phyloP scores from a whole-genome alignment of 1,284 basidiomycete species.

The Melampsora occidentalis region DNA sequence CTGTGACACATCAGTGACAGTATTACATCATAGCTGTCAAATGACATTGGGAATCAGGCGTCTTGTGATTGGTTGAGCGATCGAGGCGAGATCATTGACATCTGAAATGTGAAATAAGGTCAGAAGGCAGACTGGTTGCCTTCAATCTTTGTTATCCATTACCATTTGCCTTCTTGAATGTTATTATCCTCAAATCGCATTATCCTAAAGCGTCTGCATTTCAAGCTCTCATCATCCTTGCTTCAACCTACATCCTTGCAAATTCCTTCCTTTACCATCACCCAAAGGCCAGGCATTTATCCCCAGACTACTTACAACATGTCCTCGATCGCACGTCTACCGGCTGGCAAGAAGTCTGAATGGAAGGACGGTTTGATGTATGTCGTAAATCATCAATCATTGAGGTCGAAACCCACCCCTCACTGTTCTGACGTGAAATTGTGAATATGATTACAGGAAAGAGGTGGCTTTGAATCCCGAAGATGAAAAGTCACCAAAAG shows the following conservation, averaged over 20 bases:
- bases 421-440: not conserved
- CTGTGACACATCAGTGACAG: too few species aligned
- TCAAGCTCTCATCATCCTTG: not conserved
- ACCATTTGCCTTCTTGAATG: not conserved
- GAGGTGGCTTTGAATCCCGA: slow-evolving; percentile 28
- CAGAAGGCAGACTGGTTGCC: too few species aligned
- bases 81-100: too few species aligned
- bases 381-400: not conserved
- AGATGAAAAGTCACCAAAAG: slow-evolving; percentile 27
- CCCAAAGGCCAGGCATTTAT: not conserved
- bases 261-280: not conserved
- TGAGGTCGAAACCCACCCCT: too few species aligned
- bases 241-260: not conserved
- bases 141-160: not conserved
- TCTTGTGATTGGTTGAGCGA: too few species aligned
- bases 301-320: not conserved
- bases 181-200: not conserved
- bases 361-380: slow-evolving; percentile 39
- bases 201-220: not conserved
- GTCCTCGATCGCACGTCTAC: slow-evolving; percentile 21
- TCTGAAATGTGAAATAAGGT: too few species aligned
- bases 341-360: slow-evolving; percentile 23
- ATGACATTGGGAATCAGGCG: too few species aligned
- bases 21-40: too few species aligned
- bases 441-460: slow-evolving; percentile 17